A percentile compares a stretch with the other conserved stretches of the same genome.
Conservation (phyloP, 1,284 basidiomycete species). For the Trichosporon sp. region DNA sequence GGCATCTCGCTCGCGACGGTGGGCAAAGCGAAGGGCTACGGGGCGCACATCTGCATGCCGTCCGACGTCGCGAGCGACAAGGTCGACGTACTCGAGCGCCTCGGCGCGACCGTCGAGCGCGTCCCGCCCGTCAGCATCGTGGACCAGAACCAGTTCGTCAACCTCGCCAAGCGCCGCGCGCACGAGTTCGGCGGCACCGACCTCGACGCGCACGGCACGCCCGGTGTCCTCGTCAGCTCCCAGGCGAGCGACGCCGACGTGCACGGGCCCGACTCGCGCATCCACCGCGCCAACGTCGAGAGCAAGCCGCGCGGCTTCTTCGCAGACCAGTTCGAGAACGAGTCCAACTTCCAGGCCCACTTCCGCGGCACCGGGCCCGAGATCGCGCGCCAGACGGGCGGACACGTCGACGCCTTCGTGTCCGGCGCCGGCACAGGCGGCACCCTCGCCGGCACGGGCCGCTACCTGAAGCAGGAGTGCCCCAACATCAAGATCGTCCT, state of each 20-base stretch:
- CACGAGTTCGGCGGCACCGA: constrained; percentile 62
- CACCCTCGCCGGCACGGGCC: constrained; percentile 81
- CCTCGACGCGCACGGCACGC: constrained; percentile 23
- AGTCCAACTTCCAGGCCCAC: constrained; percentile 85
- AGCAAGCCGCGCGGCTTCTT: constrained; percentile 56
- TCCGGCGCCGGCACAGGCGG: constrained; percentile 96
- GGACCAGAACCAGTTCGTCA: constrained; percentile 88
- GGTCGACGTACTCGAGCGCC: constrained; percentile 68
- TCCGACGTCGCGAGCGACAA: constrained; percentile 93
- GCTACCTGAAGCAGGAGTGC: constrained; percentile 59
- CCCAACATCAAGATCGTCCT: constrained; percentile 65
- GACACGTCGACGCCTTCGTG: constrained; percentile 78
- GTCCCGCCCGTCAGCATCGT: constrained; percentile 82
- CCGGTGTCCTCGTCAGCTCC: constrained; percentile 54
- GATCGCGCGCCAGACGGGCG: constrained; percentile 88
- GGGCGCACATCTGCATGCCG: constrained; percentile 75
- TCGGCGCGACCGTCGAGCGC: constrained; percentile 81
- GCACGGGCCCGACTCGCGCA: neutral
- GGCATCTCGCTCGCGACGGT: constrained; percentile 95
- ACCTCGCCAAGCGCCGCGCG: constrained; percentile 72
- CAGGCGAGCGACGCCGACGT: constrained; percentile 54
- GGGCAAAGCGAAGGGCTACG: constrained; percentile 69
- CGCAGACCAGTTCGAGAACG: constrained; percentile 94
- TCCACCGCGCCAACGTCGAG: constrained; percentile 21
- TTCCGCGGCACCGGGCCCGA: constrained; percentile 88